phyloP scores from a whole-genome alignment of 805 yeast genomes.

The Metschnikowia continentalis region DNA sequence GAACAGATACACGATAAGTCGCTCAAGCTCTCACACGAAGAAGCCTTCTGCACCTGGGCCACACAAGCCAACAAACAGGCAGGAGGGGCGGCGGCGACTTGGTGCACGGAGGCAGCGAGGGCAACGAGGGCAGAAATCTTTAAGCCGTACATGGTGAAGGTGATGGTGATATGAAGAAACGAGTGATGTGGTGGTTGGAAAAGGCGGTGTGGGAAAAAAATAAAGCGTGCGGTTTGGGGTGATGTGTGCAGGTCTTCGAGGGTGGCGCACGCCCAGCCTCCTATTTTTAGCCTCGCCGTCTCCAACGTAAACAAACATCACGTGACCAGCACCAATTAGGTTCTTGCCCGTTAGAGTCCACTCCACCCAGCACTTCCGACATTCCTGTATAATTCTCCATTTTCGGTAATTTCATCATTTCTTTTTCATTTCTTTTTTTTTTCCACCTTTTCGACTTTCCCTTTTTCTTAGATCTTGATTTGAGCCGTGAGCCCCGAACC shows the following conservation, averaged over 20 bases:
- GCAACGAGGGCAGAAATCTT: conserved; percentile 19
- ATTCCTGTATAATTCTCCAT: too few relatives aligned
- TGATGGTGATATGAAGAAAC: neutral
- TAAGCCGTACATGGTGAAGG: conserved; percentile 10
- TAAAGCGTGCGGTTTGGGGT: neutral
- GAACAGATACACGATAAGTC: conserved; percentile 68
- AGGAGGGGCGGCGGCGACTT: conserved; percentile 72
- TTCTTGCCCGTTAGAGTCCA: too few relatives aligned
- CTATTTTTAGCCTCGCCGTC: conserved; percentile 4
- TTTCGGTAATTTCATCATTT: too few relatives aligned
- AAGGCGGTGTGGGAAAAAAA: conserved; percentile 4
- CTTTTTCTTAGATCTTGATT: conserved; percentile 22
- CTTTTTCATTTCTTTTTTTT: too few relatives aligned
- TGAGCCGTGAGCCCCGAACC: conserved; percentile 44
- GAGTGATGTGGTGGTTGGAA: neutral
- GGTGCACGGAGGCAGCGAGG: conserved; percentile 39
- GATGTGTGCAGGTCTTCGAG: conserved; percentile 6
- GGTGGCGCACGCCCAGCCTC: conserved; percentile 3
- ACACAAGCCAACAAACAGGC: conserved; percentile 92
- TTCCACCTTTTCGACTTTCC: too few relatives aligned
- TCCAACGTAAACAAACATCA: conserved; percentile 11
- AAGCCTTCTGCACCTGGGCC: conserved; percentile 57
- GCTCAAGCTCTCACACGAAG: conserved; percentile 55
- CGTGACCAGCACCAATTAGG: conserved; percentile 1
- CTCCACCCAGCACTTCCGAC: too few relatives aligned